These are phyloP conservation scores for Aspergillus tubingensis DNA, from an alignment of 2,329 filamentous ascomycete genomes.

Conservation along the genomic window DNA sequence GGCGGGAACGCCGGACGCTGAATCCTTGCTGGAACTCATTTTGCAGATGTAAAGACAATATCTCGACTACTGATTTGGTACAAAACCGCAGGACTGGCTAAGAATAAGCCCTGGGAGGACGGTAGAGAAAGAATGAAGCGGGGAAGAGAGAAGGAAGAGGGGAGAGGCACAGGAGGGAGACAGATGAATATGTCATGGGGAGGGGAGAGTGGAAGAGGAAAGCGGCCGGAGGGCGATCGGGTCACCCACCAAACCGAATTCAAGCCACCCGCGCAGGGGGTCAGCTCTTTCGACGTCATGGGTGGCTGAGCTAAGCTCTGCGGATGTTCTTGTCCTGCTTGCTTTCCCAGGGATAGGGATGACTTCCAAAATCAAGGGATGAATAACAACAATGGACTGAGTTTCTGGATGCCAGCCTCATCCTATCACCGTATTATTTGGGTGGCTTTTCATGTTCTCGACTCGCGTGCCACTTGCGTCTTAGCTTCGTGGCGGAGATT, in stretches of 20 bases:
- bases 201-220: not conserved
- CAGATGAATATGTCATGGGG: not conserved
- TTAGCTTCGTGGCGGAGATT: not conserved
- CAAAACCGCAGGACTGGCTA: not conserved
- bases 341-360: not conserved
- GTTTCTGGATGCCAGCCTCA: not conserved
- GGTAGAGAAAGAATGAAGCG: slow-evolving; percentile 5
- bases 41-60: slow-evolving; percentile 3
- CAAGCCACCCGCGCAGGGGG: slow-evolving; percentile 1
- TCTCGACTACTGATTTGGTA: not conserved
- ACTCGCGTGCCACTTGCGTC: not conserved
- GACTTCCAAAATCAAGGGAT: not conserved
- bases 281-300: slow-evolving; percentile 2
- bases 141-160: not conserved
- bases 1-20: slow-evolving; percentile 43
- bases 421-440: not conserved
- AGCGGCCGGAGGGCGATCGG: not conserved
- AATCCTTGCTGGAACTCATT: slow-evolving; percentile 41
- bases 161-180: not conserved
- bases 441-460: not conserved
- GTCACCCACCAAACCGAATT: not conserved
- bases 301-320: not conserved
- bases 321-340: not conserved
- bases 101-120: not conserved
- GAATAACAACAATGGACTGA: not conserved